Base-by-base conservation (phyloP, 257 asterid species). In the Capsicum rhomboideum region DNA sequence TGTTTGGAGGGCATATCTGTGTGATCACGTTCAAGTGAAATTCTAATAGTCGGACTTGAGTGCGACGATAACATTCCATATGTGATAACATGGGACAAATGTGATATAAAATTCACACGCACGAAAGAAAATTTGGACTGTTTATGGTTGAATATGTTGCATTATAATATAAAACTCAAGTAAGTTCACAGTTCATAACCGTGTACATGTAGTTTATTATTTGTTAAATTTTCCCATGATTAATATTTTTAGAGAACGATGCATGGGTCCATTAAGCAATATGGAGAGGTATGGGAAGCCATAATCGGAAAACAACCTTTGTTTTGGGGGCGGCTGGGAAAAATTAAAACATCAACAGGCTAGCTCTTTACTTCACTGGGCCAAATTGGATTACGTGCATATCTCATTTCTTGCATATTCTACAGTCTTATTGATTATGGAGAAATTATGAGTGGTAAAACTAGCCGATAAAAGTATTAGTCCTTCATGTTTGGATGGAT, bases 261-360 rank as follows among this genome's bases (percentile, higher is more conserved):
- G 74, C 44, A 29, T 1, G 26, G 80, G 80, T 23, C 42, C 80
- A 23, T 23, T 14, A 75, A 14, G 61, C 46, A 16, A 49, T 46
- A 75, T 23, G 61, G 26, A 74, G 59, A 49, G 80, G 80, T 49
- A 75, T 75, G 80, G 80, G 80, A 23, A 49, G 59, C 80, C 80
- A 75, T 75, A 75, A 49, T 23, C 37, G 13, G 80, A 49, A 49
- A 46, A 49, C 42, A 8, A 75, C 61, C 23, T 29, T 49, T 75
- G 58, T 13, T 67, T 26, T 75, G 40, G 61, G 61, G 8, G 37
- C 14, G 58, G 59, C 40, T 46, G 59, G 40, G 8, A 21, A 23
- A 28, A 74, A 46, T 12, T 74, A 46, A 44, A 74, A 44, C 11
- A 74, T 74, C 58, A 44, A 23, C 13, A 42, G 17, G 28, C 40